phyloP scores from a whole-genome alignment of 306 rosid species.

The Potentilla sterilis region DNA sequence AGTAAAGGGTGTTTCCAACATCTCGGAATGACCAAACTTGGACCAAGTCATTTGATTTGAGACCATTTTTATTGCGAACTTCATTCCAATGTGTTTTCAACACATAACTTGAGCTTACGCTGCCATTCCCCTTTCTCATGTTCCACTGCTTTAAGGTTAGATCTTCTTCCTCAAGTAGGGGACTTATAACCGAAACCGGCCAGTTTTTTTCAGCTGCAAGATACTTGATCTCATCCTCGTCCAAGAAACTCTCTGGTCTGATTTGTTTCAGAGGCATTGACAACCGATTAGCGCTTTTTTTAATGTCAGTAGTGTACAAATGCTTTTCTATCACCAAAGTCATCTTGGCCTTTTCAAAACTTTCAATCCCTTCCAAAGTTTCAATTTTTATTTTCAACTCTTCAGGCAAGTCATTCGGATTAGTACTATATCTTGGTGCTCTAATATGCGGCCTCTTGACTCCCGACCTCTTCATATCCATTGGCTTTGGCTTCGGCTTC shows the following conservation, averaged over 20 bases:
- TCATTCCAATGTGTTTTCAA: background rate
- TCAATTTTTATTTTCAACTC: background rate
- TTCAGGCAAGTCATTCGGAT: constrained; percentile 9
- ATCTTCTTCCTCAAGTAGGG: background rate
- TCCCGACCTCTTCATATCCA: background rate
- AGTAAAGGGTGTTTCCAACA: background rate
- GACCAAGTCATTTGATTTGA: background rate
- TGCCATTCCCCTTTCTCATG: background rate
- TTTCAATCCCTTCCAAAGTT: constrained; percentile 2
- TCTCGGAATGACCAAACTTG: constrained; percentile 13
- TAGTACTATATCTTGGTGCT: background rate
- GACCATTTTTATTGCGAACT: background rate
- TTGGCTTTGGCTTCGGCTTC: background rate
- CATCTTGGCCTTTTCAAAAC: background rate
- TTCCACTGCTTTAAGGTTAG: background rate
- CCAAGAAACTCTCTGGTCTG: constrained; percentile 6
- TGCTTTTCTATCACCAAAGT: background rate
- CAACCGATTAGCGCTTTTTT: background rate
- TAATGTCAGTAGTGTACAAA: background rate
- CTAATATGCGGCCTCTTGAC: background rate
- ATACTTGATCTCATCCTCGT: background rate
- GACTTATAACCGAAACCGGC: background rate
- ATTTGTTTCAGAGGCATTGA: constrained; percentile 14
- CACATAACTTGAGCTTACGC: background rate
- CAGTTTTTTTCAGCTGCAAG: background rate